Conservation (phyloP, 805 yeast species). For the Saturnispora sanitii region DNA sequence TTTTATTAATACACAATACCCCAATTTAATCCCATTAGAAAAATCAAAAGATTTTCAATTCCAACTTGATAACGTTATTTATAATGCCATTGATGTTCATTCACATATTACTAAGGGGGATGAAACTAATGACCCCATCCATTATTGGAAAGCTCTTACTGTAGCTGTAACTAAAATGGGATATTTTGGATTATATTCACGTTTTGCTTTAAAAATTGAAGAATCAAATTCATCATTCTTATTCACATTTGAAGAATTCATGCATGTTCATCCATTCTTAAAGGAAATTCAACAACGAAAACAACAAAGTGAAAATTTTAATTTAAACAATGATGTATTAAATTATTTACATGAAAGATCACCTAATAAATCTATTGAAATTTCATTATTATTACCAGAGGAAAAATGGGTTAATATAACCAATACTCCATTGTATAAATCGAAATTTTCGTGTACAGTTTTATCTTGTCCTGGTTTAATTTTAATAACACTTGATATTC, state of each 20-base stretch:
- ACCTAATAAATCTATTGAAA: not conserved
- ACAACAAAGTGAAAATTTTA: not conserved
- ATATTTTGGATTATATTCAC: slow-evolving; percentile 10
- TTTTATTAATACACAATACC: too few species aligned
- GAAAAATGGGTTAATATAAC: not conserved
- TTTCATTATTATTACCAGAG: not conserved
- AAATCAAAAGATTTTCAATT: too few species aligned
- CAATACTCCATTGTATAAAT: slow-evolving; percentile 5
- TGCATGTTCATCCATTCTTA: slow-evolving; percentile 11
- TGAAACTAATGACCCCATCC: not conserved
- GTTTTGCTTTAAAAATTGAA: slow-evolving; percentile 8
- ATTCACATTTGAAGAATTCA: slow-evolving; percentile 9
- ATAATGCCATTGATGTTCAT: not conserved
- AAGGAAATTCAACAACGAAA: too few species aligned
- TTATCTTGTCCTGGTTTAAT: slow-evolving; percentile 9
- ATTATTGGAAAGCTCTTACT: slow-evolving; percentile 9
- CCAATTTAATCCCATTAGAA: too few species aligned
- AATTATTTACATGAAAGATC: not conserved
- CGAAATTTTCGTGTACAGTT: slow-evolving; percentile 4
- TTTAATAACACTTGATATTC: slow-evolving; percentile 8
- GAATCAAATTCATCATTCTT: slow-evolving; percentile 7
- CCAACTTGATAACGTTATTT: too few species aligned
- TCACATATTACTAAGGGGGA: not conserved
- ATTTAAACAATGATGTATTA: not conserved
- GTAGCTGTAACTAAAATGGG: slow-evolving; percentile 8